Base-by-base conservation (phyloP, 2,329 filamentous ascomycete genomes). In the Pseudogymnoascus sp. region DNA sequence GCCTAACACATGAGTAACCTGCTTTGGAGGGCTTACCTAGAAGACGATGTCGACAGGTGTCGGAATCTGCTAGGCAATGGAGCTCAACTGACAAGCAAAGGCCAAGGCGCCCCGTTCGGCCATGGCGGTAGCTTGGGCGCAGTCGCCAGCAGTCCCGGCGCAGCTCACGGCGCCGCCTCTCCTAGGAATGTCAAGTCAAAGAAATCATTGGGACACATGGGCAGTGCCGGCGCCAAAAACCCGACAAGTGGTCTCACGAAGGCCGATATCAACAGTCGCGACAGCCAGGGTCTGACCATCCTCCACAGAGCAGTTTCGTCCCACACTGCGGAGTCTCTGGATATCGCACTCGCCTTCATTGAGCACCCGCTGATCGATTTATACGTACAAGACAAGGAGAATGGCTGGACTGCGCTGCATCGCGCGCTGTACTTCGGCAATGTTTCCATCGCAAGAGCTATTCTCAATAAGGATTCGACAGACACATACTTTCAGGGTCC, bases 21-120 rank as follows among this genome's bases (percentile, higher is more conserved):
- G 85, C 87, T 99, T 77, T 97, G 93, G 93, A 93, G 92, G 84
- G 91, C 86, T 76, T 97, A 93, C 77, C 89, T 96, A 82, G 89
- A 97, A 86, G 90, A 97, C 84, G 92, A 99, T 86, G 89, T 96
- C 86, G 93, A 96, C 76, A 87, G 81, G 75, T 97, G 99, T 84
- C 89, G 90, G 80, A 89, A 89, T 81, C 85, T 96, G 74, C 84
- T 99, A 78, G 81, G 82, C 73, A 82, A 81, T 69, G 71, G 72
- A 71, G 70, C 81, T 67, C 84, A 84, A 70, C 73, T 78, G 64
- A 74, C 79, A 65, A 76, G 82, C 72, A 85, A 83, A 75, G 84
- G 81, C 71, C 78, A 82, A 79, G 76, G 75, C 61, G 72, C 71
- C 65, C 73, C 71, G 64, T 70, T 40, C 72, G 75, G 70, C 65